phyloP scores from a whole-genome alignment of 2,329 filamentous ascomycete species.

The Pyrenophora teres region DNA sequence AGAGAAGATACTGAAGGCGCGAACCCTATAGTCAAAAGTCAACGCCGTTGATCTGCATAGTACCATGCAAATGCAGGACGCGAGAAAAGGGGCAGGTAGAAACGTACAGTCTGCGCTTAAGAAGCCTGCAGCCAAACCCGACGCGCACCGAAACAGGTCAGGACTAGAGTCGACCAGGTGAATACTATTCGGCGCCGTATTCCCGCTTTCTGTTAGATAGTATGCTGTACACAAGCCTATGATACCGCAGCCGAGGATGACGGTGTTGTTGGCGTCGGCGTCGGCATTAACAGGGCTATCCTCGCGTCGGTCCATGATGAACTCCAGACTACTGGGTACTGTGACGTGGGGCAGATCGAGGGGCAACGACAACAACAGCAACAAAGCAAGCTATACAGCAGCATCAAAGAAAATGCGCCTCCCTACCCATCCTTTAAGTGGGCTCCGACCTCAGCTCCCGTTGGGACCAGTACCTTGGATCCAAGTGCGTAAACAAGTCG shows the following conservation, averaged over 20 bases:
- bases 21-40: constrained; percentile 56
- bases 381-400: no score
- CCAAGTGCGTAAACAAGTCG: no score
- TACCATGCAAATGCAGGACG: background rate
- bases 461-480: no score
- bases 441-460: no score
- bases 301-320: background rate
- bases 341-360: constrained; percentile 12
- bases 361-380: background rate
- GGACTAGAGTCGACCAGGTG: constrained; percentile 63
- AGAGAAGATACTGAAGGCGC: constrained; percentile 60
- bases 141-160: constrained; percentile 72
- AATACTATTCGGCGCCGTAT: constrained; percentile 53
- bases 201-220: constrained; percentile 62
- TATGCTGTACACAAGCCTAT: constrained; percentile 58
- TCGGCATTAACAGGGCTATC: background rate
- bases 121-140: constrained; percentile 75
- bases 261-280: constrained; percentile 15
- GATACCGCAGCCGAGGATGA: constrained; percentile 53
- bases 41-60: background rate
- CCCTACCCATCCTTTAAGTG: no score
- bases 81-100: background rate
- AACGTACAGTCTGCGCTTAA: constrained; percentile 68
- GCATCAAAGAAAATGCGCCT: no score
- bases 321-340: constrained; percentile 3